Evolutionary conservation across 2,329 filamentous ascomycete genomes (phyloP), one percentile per base, ranked within the genome.

Genomic region (Phyllosticta capitalensis): DNA sequence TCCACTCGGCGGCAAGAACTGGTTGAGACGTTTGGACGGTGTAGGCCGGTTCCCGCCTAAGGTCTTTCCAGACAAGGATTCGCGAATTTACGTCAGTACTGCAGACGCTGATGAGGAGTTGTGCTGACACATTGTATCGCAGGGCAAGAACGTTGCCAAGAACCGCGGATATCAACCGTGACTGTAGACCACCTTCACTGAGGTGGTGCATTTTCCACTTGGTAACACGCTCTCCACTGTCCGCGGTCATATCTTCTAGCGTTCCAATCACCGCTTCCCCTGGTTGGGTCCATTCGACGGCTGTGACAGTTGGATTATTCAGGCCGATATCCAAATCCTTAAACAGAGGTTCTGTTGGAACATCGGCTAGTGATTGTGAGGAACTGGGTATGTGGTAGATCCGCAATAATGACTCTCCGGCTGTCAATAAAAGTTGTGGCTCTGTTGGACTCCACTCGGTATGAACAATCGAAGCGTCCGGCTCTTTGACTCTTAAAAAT

Each of bases 1-100:
- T 73, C 76, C 77, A 79, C 12, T 71, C 69, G 1, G 74, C 76
- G 60, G 78, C 77, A 24, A 73, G 67, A 1, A 78, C 71, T 57
- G 69, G 69, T 4, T 70, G 69, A 21, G 75, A 72, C 9, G 71
- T 72, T 54, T 76, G 76, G 19, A 73, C 68, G 22, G 69, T 71
- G 71, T 72, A 76, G 4, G 73, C 66, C 5, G 75, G 74, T 26
- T 75, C 72, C 21, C 67, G 68, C 52, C 62, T 60, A 51, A 57
- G 49, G 5, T 64, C 55, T 45, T 68, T 72, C 71, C 71, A 75
- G 21, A 74, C 66, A 52, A 71, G 71, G 58, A 75, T 74, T 30
- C 68, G 71, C 2, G 71, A 71, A 54, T 68, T 68, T 49, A 71
- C 66, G n/a, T 71, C 72, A 52, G 72, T 71, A n/a, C 69, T 73